Evolutionary conservation across 352 stramenopile genomes (phyloP).

Genomic region (Chrysophaeum taylorii): DNA sequence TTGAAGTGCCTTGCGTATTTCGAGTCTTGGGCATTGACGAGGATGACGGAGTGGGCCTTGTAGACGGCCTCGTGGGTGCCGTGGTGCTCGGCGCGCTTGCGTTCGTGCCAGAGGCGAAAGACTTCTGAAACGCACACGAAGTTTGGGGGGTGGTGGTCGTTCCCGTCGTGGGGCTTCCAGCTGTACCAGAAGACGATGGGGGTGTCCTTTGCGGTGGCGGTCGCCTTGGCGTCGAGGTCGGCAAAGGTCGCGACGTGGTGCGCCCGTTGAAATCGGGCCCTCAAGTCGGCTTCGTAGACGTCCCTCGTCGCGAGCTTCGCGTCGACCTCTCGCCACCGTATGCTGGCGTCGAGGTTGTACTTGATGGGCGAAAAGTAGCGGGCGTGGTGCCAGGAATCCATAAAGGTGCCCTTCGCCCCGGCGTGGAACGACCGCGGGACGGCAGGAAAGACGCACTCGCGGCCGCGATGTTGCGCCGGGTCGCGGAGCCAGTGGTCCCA

Average conservation of each 20-base stretch:
- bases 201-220: background rate
- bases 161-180: background rate
- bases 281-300: slow-evolving; percentile 18
- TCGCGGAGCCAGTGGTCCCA: slow-evolving; percentile 49
- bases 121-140: slow-evolving; percentile 19
- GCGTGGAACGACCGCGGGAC: slow-evolving; percentile 43
- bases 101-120: slow-evolving; percentile 21
- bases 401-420: slow-evolving; percentile 46
- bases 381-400: slow-evolving; percentile 38
- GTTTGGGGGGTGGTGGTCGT: background rate
- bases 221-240: background rate
- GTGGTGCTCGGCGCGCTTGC: background rate
- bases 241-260: slow-evolving; percentile 7
- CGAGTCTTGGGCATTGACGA: background rate
- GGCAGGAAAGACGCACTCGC: slow-evolving; percentile 43
- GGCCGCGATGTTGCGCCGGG: slow-evolving; percentile 21
- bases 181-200: background rate
- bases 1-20: background rate
- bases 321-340: slow-evolving; percentile 25
- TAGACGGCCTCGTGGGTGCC: slow-evolving; percentile 9
- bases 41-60: background rate
- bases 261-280: background rate
- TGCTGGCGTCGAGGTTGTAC: slow-evolving; percentile 29
- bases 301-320: background rate
- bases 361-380: slow-evolving; percentile 42